Percentiles rank a stretch among this genome's conserved stretches.
These are phyloP conservation scores for Cymbomonas tetramitiformis DNA, from an alignment of 139 green algal species.

Conservation along the genomic window DNA sequence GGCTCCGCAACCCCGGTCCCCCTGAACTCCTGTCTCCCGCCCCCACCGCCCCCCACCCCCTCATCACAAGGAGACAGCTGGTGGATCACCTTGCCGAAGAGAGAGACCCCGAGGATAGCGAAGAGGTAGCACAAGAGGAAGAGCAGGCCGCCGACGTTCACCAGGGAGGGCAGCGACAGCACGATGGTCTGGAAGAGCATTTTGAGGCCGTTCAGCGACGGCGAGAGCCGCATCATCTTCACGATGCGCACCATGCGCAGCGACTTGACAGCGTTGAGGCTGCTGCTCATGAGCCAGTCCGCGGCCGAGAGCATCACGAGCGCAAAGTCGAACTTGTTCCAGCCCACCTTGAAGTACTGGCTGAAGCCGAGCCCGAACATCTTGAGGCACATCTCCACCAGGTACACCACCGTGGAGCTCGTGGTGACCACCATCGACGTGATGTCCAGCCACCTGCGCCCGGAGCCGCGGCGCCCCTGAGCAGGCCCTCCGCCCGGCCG, in stretches of 20 bases:
- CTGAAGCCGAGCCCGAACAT: conserved; percentile 20
- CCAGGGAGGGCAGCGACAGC: conserved; percentile 16
- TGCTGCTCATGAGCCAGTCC: not conserved
- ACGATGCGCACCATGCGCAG: conserved; percentile 12
- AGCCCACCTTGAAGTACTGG: conserved; percentile 23
- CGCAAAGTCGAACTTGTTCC: conserved; percentile 25
- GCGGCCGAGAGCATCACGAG: conserved; percentile 12
- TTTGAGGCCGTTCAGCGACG: conserved; percentile 11
- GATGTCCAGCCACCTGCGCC: too few relatives aligned
- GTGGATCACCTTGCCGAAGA: too few relatives aligned
- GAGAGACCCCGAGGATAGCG: conserved; percentile 26
- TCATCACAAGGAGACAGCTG: not conserved
- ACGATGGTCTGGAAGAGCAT: conserved; percentile 26
- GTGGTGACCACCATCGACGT: too few relatives aligned
- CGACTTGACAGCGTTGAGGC: conserved; percentile 5
- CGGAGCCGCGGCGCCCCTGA: too few relatives aligned
- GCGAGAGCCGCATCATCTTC: conserved; percentile 5
- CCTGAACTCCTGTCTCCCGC: conserved; percentile 11
- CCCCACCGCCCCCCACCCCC: not conserved
- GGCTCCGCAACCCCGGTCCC: conserved; percentile 13
- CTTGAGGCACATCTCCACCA: conserved; percentile 31
- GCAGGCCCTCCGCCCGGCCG: too few relatives aligned
- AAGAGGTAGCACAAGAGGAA: conserved; percentile 31
- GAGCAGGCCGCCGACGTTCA: conserved; percentile 20
- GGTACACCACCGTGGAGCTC: conserved; percentile 32